Conservation (phyloP, 306 rosid genomes). For the Dalbergia cultrata region DNA sequence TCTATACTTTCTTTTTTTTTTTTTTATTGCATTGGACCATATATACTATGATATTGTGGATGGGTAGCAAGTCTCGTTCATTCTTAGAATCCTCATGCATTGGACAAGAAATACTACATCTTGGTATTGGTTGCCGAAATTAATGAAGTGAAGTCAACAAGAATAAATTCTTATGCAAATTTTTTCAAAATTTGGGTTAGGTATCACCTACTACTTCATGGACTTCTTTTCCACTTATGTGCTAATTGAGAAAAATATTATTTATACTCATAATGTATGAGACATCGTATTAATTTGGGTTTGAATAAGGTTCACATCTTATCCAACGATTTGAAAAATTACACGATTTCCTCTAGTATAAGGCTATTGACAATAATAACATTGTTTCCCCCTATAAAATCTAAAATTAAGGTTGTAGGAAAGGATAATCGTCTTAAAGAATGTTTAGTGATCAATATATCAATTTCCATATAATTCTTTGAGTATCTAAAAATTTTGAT, state of each 20-base stretch:
- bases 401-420: neutral
- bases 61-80: neutral
- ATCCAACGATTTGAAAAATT: too few relatives aligned
- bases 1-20: neutral
- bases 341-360: neutral
- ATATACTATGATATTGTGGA: neutral
- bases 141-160: neutral
- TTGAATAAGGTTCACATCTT: too few relatives aligned
- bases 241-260: too few relatives aligned
- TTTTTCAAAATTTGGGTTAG: neutral
- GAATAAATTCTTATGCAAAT: neutral
- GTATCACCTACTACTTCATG: neutral
- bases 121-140: slow-evolving; percentile 1
- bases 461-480: neutral
- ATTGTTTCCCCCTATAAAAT: neutral
- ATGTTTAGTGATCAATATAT: neutral
- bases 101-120: neutral
- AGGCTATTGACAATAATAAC: neutral
- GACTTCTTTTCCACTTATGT: neutral
- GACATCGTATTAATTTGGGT: too few relatives aligned
- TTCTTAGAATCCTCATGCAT: too few relatives aligned
- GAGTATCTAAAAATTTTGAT: too few relatives aligned
- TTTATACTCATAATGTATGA: too few relatives aligned
- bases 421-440: neutral
- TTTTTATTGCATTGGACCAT: too few relatives aligned